Conservation (phyloP, 1,139 yeast genomes). For the Debaryomyces sp. region DNA sequence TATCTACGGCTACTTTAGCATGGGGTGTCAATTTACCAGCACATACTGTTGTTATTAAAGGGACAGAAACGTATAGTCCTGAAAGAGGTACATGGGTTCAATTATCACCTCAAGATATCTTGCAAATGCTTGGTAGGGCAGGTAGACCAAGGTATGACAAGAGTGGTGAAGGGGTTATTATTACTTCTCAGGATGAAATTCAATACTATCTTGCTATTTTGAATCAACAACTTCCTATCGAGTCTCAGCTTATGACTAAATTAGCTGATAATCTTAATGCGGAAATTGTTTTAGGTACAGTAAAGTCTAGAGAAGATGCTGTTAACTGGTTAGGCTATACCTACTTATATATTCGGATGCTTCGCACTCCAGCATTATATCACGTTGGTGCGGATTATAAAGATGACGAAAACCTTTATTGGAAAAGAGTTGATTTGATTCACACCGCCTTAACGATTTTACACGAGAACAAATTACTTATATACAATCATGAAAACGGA, state of each 20-base stretch:
- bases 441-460: slow-evolving; percentile 75
- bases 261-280: slow-evolving; percentile 83
- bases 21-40: slow-evolving; percentile 99
- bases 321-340: slow-evolving; percentile 79
- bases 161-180: slow-evolving; percentile 91
- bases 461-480: slow-evolving; percentile 54
- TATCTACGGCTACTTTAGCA: slow-evolving; percentile 94
- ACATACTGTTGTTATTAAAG: slow-evolving; percentile 92
- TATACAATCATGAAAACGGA: slow-evolving; percentile 58
- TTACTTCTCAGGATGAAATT: slow-evolving; percentile 82
- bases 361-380: slow-evolving; percentile 70
- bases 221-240: slow-evolving; percentile 91
- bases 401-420: slow-evolving; percentile 43
- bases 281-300: slow-evolving; percentile 76
- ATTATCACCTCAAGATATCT: slow-evolving; percentile 87
- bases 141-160: slow-evolving; percentile 95
- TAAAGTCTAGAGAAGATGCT: slow-evolving; percentile 65
- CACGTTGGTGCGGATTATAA: slow-evolving; percentile 72
- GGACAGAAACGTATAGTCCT: slow-evolving; percentile 93
- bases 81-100: slow-evolving; percentile 88
- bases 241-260: slow-evolving; percentile 76
- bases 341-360: slow-evolving; percentile 81
- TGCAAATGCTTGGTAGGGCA: slow-evolving; percentile 97
- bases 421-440: slow-evolving; percentile 65
- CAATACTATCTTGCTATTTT: slow-evolving; percentile 87